These are phyloP conservation scores for Selaginella tamariscina DNA, from an alignment of 75 land plant species.

Conservation along the genomic window DNA sequence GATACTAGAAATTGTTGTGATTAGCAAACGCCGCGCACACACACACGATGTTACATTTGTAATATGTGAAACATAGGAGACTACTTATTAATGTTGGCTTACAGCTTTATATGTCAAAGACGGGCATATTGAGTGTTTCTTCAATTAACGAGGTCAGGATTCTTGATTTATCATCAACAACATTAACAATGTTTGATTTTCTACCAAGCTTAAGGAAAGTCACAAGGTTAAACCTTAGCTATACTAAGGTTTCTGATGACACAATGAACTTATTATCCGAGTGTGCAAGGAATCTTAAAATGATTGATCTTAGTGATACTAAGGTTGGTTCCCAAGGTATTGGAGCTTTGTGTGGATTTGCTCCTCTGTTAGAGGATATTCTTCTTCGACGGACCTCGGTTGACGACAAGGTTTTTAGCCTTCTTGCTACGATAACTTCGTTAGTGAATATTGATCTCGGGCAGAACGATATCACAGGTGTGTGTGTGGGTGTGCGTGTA, in stretches of 20 bases:
- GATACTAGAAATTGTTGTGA: too few species aligned
- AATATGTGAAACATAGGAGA: too few species aligned
- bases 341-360: constrained; percentile 42
- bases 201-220: constrained; percentile 21
- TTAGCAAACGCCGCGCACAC: too few species aligned
- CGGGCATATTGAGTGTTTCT: too few species aligned
- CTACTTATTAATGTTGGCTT: too few species aligned
- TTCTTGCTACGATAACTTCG: constrained; percentile 43
- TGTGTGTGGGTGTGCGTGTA: background rate
- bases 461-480: constrained; percentile 67
- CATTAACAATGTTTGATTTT: constrained; percentile 25
- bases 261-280: constrained; percentile 29
- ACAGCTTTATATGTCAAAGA: too few species aligned
- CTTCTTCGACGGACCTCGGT: constrained; percentile 47
- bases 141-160: constrained; percentile 18
- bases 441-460: constrained; percentile 44
- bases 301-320: constrained; percentile 54
- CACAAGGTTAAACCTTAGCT: constrained; percentile 52
- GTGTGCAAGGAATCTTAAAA: constrained; percentile 44
- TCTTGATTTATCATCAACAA: constrained; percentile 48
- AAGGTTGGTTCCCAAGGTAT: constrained; percentile 52
- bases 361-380: constrained; percentile 49
- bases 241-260: constrained; percentile 30
- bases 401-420: constrained; percentile 51
- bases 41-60: too few species aligned